These are phyloP conservation scores for Cucurbita ficifolia DNA, from an alignment of 306 rosid species.

Conservation along the genomic window DNA sequence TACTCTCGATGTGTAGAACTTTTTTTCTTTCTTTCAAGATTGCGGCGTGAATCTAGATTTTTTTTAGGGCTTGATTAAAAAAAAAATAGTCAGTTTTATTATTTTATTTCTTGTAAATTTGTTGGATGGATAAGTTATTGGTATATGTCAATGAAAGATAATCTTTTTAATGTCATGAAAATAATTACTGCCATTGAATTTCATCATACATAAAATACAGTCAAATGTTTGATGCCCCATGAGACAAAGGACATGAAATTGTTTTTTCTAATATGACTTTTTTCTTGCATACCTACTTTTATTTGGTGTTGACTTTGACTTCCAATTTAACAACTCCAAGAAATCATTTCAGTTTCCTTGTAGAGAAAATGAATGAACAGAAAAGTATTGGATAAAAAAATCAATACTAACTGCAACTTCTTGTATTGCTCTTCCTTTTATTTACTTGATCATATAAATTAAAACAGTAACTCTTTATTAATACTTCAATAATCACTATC, in stretches of 20 bases:
- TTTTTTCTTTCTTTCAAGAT: too few relatives aligned
- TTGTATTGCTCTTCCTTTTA: neutral
- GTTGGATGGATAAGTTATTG: neutral
- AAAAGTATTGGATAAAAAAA: neutral
- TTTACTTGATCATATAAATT: neutral
- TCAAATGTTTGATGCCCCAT: slow-evolving; percentile 1
- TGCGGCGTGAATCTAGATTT: neutral
- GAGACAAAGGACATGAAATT: neutral
- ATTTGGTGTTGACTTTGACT: neutral
- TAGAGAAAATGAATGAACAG: neutral
- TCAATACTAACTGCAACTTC: neutral
- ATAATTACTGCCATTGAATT: neutral
- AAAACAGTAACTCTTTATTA: neutral
- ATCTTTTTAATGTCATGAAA: neutral
- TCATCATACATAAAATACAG: neutral
- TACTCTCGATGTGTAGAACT: too few relatives aligned
- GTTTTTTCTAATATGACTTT: neutral
- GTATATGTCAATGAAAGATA: neutral
- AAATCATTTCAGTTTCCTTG: neutral
- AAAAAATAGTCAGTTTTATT: neutral
- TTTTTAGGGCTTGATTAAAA: neutral
- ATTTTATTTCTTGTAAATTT: neutral
- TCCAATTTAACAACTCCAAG: neutral
- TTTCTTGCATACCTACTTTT: neutral
- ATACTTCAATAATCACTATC: neutral